Conservation (phyloP, 352 stramenopile species). For the Phytopythium boreale region DNA sequence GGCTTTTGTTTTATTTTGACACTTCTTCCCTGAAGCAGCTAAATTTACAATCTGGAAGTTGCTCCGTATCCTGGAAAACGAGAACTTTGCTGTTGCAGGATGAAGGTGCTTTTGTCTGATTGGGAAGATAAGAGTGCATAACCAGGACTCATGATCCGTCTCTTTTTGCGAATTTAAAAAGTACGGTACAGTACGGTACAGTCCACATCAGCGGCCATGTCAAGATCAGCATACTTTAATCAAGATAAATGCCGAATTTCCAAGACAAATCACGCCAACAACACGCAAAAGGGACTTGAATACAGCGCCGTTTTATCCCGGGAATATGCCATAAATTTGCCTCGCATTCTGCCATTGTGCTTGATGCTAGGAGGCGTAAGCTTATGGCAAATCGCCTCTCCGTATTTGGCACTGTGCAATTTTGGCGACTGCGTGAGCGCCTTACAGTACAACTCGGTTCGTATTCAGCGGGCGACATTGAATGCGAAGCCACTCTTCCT, state of each 20-base stretch:
- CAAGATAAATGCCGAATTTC: not conserved
- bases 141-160: not conserved
- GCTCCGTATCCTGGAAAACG: not conserved
- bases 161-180: not conserved
- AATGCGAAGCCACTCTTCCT: not conserved
- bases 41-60: conserved; percentile 1
- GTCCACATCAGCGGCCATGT: not conserved
- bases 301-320: not conserved
- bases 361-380: not conserved
- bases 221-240: not conserved
- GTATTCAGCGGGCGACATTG: not conserved
- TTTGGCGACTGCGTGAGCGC: no score
- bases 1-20: not conserved
- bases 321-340: not conserved
- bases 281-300: not conserved
- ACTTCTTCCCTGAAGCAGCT: not conserved
- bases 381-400: no score
- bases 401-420: no score
- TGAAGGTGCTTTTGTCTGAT: not conserved
- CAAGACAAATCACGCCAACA: not conserved
- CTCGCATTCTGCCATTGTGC: not conserved
- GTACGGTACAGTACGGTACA: not conserved
- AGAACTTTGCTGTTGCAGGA: not conserved
- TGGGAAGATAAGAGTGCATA: not conserved
- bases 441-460: not conserved